Evolutionary conservation across 1,139 yeast genomes (phyloP).

Genomic region (Candida sp.): DNA sequence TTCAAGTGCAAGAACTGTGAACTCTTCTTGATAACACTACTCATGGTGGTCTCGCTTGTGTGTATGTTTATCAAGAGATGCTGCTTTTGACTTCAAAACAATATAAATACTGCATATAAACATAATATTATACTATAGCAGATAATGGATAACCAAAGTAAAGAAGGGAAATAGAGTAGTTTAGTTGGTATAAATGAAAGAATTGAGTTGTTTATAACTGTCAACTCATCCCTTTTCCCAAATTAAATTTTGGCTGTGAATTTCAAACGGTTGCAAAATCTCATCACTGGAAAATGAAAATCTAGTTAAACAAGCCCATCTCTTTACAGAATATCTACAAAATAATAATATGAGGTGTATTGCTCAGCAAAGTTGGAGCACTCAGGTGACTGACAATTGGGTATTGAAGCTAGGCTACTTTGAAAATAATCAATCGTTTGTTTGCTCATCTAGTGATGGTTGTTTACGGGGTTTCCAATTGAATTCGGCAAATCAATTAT

Average conservation of each 20-base stretch:
- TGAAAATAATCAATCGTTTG: constrained; percentile 28
- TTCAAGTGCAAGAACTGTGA: constrained; percentile 37
- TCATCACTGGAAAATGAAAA: too few relatives aligned
- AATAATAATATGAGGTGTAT: constrained; percentile 15
- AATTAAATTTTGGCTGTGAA: too few relatives aligned
- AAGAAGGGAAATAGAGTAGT: too few relatives aligned
- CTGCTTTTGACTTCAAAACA: too few relatives aligned
- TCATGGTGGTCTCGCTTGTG: constrained; percentile 24
- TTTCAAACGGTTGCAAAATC: background rate
- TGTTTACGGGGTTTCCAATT: constrained; percentile 34
- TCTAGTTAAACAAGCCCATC: background rate
- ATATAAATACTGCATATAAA: too few relatives aligned
- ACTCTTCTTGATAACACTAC: constrained; percentile 47
- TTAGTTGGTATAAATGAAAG: too few relatives aligned
- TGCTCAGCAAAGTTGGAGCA: constrained; percentile 14
- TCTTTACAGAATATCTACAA: too few relatives aligned
- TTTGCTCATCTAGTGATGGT: constrained; percentile 49
- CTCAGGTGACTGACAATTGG: constrained; percentile 40
- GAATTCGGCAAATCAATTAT: constrained; percentile 11
- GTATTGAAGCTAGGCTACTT: constrained; percentile 40
- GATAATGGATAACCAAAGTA: too few relatives aligned
- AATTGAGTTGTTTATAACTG: too few relatives aligned
- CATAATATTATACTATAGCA: too few relatives aligned
- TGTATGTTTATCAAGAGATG: too few relatives aligned
- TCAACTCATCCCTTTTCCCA: too few relatives aligned